A percentile compares a stretch with the other conserved stretches of the same genome.
phyloP scores from a whole-genome alignment of 2,329 filamentous ascomycete species.

The Xylaria sp. region DNA sequence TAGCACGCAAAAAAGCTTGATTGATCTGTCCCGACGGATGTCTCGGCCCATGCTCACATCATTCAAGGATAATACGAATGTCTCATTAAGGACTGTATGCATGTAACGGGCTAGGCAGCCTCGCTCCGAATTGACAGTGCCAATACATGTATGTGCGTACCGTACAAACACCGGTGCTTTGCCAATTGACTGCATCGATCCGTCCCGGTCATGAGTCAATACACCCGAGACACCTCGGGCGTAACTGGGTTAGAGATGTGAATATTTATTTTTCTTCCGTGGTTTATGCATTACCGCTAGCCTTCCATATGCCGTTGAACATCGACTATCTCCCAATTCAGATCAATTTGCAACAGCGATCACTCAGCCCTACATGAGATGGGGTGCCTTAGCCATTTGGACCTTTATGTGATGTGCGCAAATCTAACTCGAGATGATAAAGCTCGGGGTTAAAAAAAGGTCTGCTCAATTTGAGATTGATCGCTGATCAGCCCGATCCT shows the following conservation, averaged over 20 bases:
- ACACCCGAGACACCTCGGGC: not conserved
- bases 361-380: conserved; percentile 25
- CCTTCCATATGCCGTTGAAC: not conserved
- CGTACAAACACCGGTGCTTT: not conserved
- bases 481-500: conserved; percentile 10
- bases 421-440: not conserved
- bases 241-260: conserved; percentile 1
- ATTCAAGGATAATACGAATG: not conserved
- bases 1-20: not conserved
- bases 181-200: not conserved
- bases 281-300: not conserved
- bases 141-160: not conserved
- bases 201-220: not conserved
- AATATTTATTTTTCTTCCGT: not conserved
- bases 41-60: conserved; percentile 10
- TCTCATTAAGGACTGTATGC: not conserved
- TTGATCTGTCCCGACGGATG: not conserved
- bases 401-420: not conserved
- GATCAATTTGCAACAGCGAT: conserved; percentile 9
- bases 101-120: not conserved
- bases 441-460: conserved; percentile 9
- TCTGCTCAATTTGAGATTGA: conserved; percentile 15
- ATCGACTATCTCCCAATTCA: not conserved
- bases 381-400: conserved; percentile 5
- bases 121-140: not conserved